A percentile compares a stretch with the other conserved stretches of the same genome.
Evolutionary conservation across 2,329 filamentous ascomycete genomes (phyloP).

Genomic region (Fusarium liriodendri): DNA sequence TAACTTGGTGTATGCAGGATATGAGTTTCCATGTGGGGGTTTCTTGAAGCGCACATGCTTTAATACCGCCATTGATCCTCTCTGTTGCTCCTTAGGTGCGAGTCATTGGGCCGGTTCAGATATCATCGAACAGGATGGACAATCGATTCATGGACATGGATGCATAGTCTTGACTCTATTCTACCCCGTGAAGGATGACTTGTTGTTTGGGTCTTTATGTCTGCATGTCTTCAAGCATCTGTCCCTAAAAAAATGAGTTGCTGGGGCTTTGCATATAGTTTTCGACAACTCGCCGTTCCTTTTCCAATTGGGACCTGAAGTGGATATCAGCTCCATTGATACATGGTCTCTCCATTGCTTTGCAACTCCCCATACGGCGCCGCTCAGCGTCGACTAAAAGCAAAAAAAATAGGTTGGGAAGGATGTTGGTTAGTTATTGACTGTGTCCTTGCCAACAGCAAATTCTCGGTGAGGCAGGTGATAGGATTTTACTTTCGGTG

Average conservation of each 20-base stretch:
- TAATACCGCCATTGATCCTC: not conserved
- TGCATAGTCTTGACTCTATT: slow-evolving; percentile 14
- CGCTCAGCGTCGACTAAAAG: not conserved
- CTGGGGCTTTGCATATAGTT: too few species aligned
- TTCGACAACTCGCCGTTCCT: too few species aligned
- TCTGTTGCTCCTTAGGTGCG: not conserved
- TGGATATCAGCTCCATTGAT: too few species aligned
- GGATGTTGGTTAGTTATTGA: not conserved
- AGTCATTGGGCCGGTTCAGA: not conserved
- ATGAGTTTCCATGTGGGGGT: not conserved
- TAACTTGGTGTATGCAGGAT: not conserved
- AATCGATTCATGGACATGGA: not conserved
- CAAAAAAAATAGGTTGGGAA: not conserved
- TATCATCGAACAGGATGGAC: slow-evolving; percentile 13
- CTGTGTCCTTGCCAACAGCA: not conserved
- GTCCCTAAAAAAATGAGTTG: not conserved
- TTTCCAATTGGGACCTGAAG: too few species aligned
- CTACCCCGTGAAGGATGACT: not conserved
- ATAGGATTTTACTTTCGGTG: not conserved
- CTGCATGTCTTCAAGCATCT: not conserved
- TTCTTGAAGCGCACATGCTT: not conserved
- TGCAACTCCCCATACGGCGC: not conserved
- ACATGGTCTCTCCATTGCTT: not conserved
- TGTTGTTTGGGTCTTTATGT: not conserved
- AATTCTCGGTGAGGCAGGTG: not conserved